Evolutionary conservation across 768 basidiomycete species (phyloP), one percentile per base, ranked within the genome.

Genomic region (Russula sp.): DNA sequence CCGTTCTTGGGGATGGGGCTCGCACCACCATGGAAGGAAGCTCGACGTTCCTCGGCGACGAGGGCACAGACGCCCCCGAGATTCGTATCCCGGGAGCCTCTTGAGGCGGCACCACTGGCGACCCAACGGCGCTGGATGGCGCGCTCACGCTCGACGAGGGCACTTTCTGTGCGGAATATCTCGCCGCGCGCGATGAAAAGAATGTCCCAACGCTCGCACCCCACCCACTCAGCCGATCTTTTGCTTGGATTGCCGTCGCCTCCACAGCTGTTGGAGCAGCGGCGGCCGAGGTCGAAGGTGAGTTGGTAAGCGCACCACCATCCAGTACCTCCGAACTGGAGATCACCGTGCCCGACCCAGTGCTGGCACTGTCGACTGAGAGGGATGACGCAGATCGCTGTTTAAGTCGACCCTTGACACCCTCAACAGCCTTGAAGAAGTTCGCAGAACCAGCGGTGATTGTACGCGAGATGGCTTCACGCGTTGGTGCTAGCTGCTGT

Each of bases 401-500:
- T 68, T 77, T 72, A 86, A 88, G 90, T 39, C 89, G 79, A 35
- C 83, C 93, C 41, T 85, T 81, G 11, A 96, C 90, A 42, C 92
- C 92, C 69, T 94, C 92, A 7, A 97, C 86, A 0, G 93, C 93
- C 67, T 88, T 93, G 75, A 95, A 86, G 66, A 97, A 85, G 65
- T 81, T 86, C 16, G 87, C 81, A 3, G 92, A 90, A 29, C 93
- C 87, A 7, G 78, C 81, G 0, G 79, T 81, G 50, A 94, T 67
- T 0, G 92, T 93, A 36, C 86, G 81, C 8, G 86, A 82, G 46
- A 97, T 84, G 2, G 89, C 97, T 72, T 98, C 94, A 8, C 92
- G 83, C 0, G 94, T 88, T 2, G 96, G 93, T 5, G 87, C 93
- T n/a, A 97, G 82, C 68, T 94, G 92, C 72, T 97, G 89, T 36